Percentiles rank a stretch among this genome's conserved stretches.
Evolutionary conservation across 1,139 yeast genomes (phyloP).

Genomic region (Candida mesenterica): DNA sequence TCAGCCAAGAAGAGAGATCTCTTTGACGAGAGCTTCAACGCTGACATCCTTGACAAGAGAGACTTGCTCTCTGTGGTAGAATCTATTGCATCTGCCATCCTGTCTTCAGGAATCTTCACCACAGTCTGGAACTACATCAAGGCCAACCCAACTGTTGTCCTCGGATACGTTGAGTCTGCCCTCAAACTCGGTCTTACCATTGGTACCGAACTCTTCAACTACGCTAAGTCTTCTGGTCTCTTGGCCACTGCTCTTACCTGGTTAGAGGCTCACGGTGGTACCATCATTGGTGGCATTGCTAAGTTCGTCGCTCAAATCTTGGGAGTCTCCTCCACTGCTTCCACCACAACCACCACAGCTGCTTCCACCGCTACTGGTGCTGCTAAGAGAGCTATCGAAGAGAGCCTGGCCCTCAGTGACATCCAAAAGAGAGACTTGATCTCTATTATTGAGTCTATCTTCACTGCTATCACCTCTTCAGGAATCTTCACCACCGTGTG

Average conservation of each 20-base stretch:
- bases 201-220: constrained; percentile 35
- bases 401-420: constrained; percentile 14
- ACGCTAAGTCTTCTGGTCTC: constrained; percentile 43
- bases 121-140: constrained; percentile 33
- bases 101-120: constrained; percentile 37
- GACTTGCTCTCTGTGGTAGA: constrained; percentile 32
- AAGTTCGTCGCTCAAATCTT: constrained; percentile 21
- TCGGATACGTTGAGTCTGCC: constrained; percentile 34
- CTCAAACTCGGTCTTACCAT: constrained; percentile 35
- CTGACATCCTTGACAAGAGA: constrained; percentile 35
- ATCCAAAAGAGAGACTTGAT: constrained; percentile 41
- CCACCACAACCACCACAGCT: constrained; percentile 18
- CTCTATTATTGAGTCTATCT: constrained; percentile 28
- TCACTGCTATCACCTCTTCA: constrained; percentile 31
- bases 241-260: constrained; percentile 32
- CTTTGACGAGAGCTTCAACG: constrained; percentile 9
- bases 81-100: constrained; percentile 28
- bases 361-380: constrained; percentile 20
- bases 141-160: constrained; percentile 37
- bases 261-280: constrained; percentile 32
- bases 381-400: constrained; percentile 15
- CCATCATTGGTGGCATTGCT: constrained; percentile 29
- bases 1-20: constrained; percentile 23
- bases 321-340: constrained; percentile 8
- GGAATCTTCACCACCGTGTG: constrained; percentile 35